Evolutionary conservation across 2,329 filamentous ascomycete species (phyloP), one percentile per base, ranked within the genome.

Genomic region (Beauveria rudraprayagi): DNA sequence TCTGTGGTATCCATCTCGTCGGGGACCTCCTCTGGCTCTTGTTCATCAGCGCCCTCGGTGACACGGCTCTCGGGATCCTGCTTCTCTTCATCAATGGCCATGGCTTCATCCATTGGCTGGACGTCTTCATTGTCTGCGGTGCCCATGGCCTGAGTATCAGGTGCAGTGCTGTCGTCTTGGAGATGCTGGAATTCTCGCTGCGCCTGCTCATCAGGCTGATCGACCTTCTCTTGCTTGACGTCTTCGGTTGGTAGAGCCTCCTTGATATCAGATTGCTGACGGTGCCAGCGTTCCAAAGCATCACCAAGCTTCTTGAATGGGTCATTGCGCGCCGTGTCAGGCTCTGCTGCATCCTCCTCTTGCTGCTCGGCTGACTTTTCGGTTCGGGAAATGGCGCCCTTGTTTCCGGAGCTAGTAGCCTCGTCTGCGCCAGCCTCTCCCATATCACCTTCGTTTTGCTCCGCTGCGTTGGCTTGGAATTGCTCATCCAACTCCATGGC

Each of bases 241-340:
- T 69, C 66, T 14, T 75, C 70, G 59, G 84, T 78, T 2, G 82
- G 76, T 19, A 70, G 68, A 5, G 74, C 71, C 62, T 88, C 82
- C 70, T 83, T 78, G 67, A 99, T 97, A 64, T 96, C 89, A 52
- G 84, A 85, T 68, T 95, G 90, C 69, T 92, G 90, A 62, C 90
- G 85, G 73, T 97, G 92, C 91, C 92, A 99, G 67, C 88, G 85
- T 72, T 97, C 92, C 37, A 99, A 80, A 6, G 91, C 89, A 76
- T 99, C 92, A 24, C 94, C 94, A 34, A 99, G 83, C 70, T 96
- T 95, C 76, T 94, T 94, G 80, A 97, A 96, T 1, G 92, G 90
- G 66, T 94, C 85, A 51, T 79, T 75, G 44, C 74, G 75, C 59
- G 76, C 73, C 11, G 75, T 71, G 30, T 73, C 70, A 8, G 74